Evolutionary conservation across 192 early-diverging fungal species (phyloP), one percentile per base, ranked within the genome.

Genomic region (Geranomyces michiganensis): DNA sequence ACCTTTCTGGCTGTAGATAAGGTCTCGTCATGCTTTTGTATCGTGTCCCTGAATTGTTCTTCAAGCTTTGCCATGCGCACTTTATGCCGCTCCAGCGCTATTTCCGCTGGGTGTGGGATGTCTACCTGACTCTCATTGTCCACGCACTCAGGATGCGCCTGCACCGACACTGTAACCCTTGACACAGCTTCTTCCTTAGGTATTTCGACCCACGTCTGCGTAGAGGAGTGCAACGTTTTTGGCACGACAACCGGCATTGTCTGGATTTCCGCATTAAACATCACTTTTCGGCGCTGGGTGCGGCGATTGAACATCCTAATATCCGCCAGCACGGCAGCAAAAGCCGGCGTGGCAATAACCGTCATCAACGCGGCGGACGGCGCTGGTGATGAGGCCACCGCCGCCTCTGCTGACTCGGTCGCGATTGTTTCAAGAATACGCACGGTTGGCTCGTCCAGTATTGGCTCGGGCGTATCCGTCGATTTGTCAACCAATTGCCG

Each of bases 1-100:
- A 29, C 30, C 45, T 59, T 65, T 55, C 68, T 77, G 22, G 49
- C 19, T 13, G 47, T 17, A 29, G 29, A 31, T 32, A 62, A 46
- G 1, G 24, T 41, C 26, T 0, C 70, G 32, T 63, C 47, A 17
- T 61, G 44, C 15, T 24, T 33, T 12, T 76, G 62, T 19, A 64
- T 41, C 22, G 62, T 45, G 3, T 64, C 62, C 21, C 44, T 2
- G 33, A 64, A 12, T 41, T 64, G 51, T 17, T n/a, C 51, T 26
- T 53, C 51, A 7, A 53, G 24, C 24, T 53, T 53, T 17, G 51
- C 3, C 24, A 53, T 15, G n/a, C 51, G 51, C 51, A 24, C n/a
- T 26, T 24, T 24, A 17, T 2, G 7, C 51, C 17, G 4, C 24
- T 60, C 24, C 36, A 74, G 29, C 27, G 32, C 44, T 6, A 64